Conservation (phyloP, 2,329 filamentous ascomycete species). For the Phyllosticta capitalensis region DNA sequence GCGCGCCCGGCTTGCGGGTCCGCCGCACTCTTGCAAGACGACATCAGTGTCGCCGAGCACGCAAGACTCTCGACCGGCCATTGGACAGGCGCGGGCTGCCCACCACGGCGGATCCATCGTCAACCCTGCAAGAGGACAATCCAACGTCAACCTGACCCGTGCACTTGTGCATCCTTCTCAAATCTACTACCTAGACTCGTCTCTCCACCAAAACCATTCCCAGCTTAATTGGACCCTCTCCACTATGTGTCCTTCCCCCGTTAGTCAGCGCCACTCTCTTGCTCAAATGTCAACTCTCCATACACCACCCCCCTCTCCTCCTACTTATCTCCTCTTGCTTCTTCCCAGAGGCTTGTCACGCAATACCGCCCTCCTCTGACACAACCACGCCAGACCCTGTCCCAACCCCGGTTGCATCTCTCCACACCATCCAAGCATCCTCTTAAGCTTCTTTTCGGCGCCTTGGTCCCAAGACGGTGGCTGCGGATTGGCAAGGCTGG, state of each 20-base stretch:
- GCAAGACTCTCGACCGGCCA: slow-evolving; percentile 5
- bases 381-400: not conserved
- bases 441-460: not conserved
- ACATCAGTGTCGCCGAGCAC: slow-evolving; percentile 9
- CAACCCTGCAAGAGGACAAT: not conserved
- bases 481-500: not conserved
- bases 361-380: not conserved
- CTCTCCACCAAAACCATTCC: not conserved
- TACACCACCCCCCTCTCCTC: not conserved
- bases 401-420: not conserved
- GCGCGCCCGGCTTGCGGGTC: not conserved
- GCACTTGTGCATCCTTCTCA: not conserved
- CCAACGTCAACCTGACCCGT: not conserved
- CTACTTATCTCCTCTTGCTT: not conserved
- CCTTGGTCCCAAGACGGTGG: not conserved
- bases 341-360: not conserved
- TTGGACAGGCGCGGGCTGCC: not conserved
- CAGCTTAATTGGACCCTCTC: not conserved
- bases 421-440: not conserved
- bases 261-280: not conserved
- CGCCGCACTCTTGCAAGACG: slow-evolving; percentile 5
- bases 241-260: not conserved
- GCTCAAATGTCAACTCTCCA: not conserved
- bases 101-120: not conserved
- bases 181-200: too few relatives aligned